A percentile compares a stretch with the other conserved stretches of the same genome.
Conservation (phyloP, 2,329 filamentous ascomycete species). For the Ophiostoma novo-ulmi region DNA sequence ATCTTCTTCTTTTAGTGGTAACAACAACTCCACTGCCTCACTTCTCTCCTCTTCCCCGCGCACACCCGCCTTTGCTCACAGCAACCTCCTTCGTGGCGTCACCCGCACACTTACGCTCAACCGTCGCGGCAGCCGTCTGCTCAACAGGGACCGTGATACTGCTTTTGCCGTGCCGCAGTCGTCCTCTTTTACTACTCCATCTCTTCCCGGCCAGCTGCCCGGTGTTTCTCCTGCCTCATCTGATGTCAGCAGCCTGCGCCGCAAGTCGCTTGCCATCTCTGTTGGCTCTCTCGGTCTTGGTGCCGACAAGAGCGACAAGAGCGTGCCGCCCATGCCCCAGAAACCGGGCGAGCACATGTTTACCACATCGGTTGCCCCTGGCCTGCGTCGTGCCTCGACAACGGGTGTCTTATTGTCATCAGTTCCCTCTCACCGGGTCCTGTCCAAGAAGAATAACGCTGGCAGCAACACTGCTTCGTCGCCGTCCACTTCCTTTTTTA, state of each 20-base stretch:
- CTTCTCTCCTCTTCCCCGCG: constrained; percentile 33
- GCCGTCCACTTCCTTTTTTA: constrained; percentile 11
- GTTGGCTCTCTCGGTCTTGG: constrained; percentile 7
- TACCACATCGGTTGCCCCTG: not conserved
- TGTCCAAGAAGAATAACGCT: constrained; percentile 36
- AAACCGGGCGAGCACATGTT: constrained; percentile 24
- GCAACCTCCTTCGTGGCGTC: constrained; percentile 44
- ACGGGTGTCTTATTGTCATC: constrained; percentile 32
- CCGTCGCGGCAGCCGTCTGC: constrained; percentile 51
- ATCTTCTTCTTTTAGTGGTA: not conserved
- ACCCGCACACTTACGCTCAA: constrained; percentile 50
- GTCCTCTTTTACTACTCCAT: not conserved
- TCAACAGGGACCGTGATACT: constrained; percentile 35
- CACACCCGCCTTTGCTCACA: constrained; percentile 37
- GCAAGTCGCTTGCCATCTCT: constrained; percentile 25
- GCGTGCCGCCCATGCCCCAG: constrained; percentile 35
- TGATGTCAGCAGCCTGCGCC: constrained; percentile 13
- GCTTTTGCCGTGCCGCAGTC: not conserved
- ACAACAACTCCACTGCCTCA: not conserved
- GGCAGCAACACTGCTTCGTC: not conserved
- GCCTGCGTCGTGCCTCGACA: constrained; percentile 17
- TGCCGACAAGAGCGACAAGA: constrained; percentile 30
- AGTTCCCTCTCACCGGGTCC: not conserved
- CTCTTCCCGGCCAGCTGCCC: constrained; percentile 25
- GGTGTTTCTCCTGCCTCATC: constrained; percentile 10